Conservation (phyloP, 2,329 filamentous ascomycete species). For the Chaetothyriales sp. region DNA sequence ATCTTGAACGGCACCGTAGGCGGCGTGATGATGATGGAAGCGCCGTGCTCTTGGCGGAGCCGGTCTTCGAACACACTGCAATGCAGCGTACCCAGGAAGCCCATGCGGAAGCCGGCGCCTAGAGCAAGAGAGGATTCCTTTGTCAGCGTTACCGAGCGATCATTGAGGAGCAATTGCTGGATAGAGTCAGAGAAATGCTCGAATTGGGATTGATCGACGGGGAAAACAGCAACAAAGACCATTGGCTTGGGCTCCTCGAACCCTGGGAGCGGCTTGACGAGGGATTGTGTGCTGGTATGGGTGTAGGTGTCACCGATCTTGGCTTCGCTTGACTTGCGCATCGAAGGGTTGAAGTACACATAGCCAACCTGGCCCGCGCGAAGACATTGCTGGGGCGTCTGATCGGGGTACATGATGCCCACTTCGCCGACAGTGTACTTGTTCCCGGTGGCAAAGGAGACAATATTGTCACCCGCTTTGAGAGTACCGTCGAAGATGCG, state of each 20-base stretch:
- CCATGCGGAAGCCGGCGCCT: constrained; percentile 83
- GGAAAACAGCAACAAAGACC: constrained; percentile 96
- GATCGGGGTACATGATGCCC: constrained; percentile 85
- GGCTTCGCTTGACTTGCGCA: constrained; percentile 92
- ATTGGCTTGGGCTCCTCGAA: constrained; percentile 97
- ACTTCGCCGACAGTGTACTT: constrained; percentile 93
- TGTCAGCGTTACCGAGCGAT: constrained; percentile 81
- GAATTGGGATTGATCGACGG: constrained; percentile 79
- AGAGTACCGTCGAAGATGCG: constrained; percentile 80
- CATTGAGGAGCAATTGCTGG: constrained; percentile 81
- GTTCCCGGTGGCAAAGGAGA: constrained; percentile 72
- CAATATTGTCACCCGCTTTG: constrained; percentile 66
- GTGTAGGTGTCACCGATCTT: constrained; percentile 95
- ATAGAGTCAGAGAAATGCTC: constrained; percentile 83
- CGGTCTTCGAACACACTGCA: constrained; percentile 99
- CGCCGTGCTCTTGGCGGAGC: constrained; percentile 81
- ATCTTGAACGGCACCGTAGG: constrained; percentile 88
- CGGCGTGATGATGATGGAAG: constrained; percentile 90
- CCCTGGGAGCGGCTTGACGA: constrained; percentile 68
- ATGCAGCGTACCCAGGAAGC: constrained; percentile 90
- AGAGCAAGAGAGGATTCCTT: constrained; percentile 92
- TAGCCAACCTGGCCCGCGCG: constrained; percentile 93
- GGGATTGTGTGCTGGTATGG: constrained; percentile 56
- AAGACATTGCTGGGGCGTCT: constrained; percentile 63
- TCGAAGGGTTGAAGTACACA: constrained; percentile 91